These are phyloP conservation scores for Alternaria postmessia DNA, from an alignment of 2,329 filamentous ascomycete species.

Conservation along the genomic window DNA sequence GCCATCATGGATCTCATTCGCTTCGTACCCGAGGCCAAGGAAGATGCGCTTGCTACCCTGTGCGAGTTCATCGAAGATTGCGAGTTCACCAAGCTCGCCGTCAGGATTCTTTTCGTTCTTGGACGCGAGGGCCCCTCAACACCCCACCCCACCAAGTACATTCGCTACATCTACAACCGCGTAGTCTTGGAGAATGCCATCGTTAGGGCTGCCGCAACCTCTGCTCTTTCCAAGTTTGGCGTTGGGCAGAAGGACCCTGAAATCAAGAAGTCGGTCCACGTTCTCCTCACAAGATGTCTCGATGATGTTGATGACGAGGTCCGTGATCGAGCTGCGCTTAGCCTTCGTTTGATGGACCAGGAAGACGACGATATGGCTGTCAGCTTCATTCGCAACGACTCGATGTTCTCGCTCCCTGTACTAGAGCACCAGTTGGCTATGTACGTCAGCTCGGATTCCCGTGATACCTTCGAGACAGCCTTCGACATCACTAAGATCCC, in stretches of 20 bases:
- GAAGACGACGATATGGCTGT: constrained; percentile 83
- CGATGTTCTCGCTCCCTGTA: constrained; percentile 91
- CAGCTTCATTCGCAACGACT: constrained; percentile 94
- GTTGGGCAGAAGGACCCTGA: constrained; percentile 94
- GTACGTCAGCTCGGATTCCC: constrained; percentile 94
- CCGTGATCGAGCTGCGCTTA: constrained; percentile 91
- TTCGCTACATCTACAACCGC: constrained; percentile 98
- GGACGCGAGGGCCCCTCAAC: constrained; percentile 96
- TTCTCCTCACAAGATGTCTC: constrained; percentile 89
- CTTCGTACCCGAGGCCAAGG: constrained; percentile 88
- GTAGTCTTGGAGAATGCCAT: constrained; percentile 97
- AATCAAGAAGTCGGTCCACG: constrained; percentile 93
- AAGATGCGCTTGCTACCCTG: constrained; percentile 87
- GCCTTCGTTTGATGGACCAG: constrained; percentile 89
- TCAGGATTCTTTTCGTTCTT: constrained; percentile 91
- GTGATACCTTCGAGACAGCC: constrained; percentile 80
- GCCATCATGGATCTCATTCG: constrained; percentile 99
- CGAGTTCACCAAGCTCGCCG: constrained; percentile 97
- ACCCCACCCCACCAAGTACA: constrained; percentile 95
- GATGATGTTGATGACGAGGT: constrained; percentile 99
- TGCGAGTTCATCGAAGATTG: constrained; percentile 99
- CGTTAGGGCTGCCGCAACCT: constrained; percentile 92
- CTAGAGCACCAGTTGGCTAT: constrained; percentile 97
- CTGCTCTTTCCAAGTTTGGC: constrained; percentile 94
- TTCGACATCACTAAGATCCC: constrained; percentile 94